Conservation (phyloP, 1,139 yeast species). For the Casaregolazyma lundiana region DNA sequence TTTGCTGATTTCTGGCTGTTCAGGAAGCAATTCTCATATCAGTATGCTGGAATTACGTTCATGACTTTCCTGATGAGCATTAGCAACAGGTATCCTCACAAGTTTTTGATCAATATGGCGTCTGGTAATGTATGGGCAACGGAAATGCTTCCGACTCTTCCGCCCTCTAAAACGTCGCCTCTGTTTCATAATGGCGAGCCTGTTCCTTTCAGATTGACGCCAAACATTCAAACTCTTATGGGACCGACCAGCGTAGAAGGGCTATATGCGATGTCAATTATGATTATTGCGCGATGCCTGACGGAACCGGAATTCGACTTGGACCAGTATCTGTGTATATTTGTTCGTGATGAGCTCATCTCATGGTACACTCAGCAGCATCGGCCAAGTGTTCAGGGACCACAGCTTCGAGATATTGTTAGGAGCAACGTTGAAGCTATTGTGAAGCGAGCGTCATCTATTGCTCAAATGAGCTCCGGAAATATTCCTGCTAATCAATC, state of each 20-base stretch:
- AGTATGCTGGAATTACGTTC: slow-evolving; percentile 92
- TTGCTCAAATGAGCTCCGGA: slow-evolving; percentile 76
- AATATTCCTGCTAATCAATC: slow-evolving; percentile 87
- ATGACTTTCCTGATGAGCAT: slow-evolving; percentile 95
- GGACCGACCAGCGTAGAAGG: slow-evolving; percentile 95
- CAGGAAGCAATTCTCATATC: slow-evolving; percentile 91
- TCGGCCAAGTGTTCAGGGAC: slow-evolving; percentile 62
- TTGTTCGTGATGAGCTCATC: slow-evolving; percentile 90
- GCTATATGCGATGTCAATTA: slow-evolving; percentile 75
- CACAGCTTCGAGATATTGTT: slow-evolving; percentile 82
- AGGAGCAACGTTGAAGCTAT: slow-evolving; percentile 83
- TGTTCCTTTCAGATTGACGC: slow-evolving; percentile 95
- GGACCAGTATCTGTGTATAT: slow-evolving; percentile 73
- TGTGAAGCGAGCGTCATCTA: slow-evolving; percentile 53
- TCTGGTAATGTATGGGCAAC: slow-evolving; percentile 93
- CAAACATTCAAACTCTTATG: slow-evolving; percentile 87
- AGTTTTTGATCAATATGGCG: slow-evolving; percentile 73
- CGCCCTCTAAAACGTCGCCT: slow-evolving; percentile 65
- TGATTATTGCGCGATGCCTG: slow-evolving; percentile 82
- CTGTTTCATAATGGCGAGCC: slow-evolving; percentile 89
- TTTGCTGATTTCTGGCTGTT: slow-evolving; percentile 97
- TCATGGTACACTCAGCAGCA: slow-evolving; percentile 87
- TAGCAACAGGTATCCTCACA: slow-evolving; percentile 89
- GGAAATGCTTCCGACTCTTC: slow-evolving; percentile 79
- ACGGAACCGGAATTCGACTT: slow-evolving; percentile 85